phyloP scores from a whole-genome alignment of 129 eudicot species.

The Solidago caesia region DNA sequence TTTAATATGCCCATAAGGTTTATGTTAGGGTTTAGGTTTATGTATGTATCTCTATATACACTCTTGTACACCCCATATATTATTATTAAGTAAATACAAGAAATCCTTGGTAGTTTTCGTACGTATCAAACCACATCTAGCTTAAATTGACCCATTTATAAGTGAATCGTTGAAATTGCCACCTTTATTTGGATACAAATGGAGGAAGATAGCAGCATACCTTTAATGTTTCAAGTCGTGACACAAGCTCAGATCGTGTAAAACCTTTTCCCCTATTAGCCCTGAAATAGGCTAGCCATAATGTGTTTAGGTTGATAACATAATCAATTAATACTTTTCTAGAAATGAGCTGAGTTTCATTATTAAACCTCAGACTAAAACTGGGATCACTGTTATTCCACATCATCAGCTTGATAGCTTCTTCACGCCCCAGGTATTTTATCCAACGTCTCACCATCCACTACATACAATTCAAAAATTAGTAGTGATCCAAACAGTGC shows the following conservation, averaged over 20 bases:
- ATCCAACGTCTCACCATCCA: conserved; percentile 99
- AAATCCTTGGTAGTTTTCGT: too few relatives aligned
- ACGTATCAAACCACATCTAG: neutral
- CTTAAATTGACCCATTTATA: too few relatives aligned
- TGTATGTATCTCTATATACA: too few relatives aligned
- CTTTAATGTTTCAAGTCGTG: conserved; percentile 57
- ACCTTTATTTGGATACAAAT: neutral
- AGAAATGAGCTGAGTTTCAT: neutral
- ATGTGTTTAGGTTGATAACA: conserved; percentile 16
- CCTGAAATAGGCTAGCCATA: conserved; percentile 42
- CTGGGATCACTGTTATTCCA: conserved; percentile 87
- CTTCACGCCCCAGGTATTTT: conserved; percentile 66
- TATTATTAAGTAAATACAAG: too few relatives aligned
- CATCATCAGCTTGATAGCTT: conserved; percentile 74
- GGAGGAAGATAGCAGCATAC: conserved; percentile 28
- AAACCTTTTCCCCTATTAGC: conserved; percentile 78
- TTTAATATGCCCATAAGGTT: too few relatives aligned
- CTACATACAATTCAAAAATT: conserved; percentile 28
- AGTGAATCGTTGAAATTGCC: neutral
- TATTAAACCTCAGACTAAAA: conserved; percentile 73
- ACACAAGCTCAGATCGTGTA: conserved; percentile 70
- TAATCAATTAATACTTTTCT: neutral
- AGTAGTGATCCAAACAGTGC: neutral
- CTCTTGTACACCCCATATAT: too few relatives aligned
- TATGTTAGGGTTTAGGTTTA: too few relatives aligned